Base-by-base conservation (phyloP, 1,139 yeast genomes). In the Komagataea norvegica region DNA sequence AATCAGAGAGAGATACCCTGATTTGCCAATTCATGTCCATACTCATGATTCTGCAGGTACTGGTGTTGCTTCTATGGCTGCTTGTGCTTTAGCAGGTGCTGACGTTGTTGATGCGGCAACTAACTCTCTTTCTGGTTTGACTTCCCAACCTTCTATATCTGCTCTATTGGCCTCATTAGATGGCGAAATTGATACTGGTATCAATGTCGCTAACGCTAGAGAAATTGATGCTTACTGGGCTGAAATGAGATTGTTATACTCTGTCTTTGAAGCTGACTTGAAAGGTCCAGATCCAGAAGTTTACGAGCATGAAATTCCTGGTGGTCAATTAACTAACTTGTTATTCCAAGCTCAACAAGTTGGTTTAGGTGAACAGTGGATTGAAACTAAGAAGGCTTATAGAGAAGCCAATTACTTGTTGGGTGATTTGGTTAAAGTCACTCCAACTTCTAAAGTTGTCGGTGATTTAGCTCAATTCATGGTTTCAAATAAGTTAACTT, bases 201-300 rank as follows among this genome's bases (percentile, higher is more conserved):
- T 91, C 51, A 69, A 74, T 49, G 76, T 75, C 48, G 64, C 70
- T 33, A 69, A 76, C 52, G 87, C 87, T 35, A 77, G 93, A 56
- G 91, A 81, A 58, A 64, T 91, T 52, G 99, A 91, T 62, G 67
- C 84, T 47, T 91, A 91, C 74, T 91, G 99, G 99, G 95, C 94
- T 29, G 97, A 91, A 70, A 89, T 93, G 93, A 81, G 99, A 68
- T 72, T 91, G 57, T 71, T 93, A 51, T 91, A 91, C 72, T 84
- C 96, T 34, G 88, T 96, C 65, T 91, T 93, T 64, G 99, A 88
- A 67, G 96, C 98, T 37, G 97, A 91, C 58, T 77, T 91, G 64
- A 93, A 91, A 74, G 98, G 98, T 40, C 98, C 99, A 44, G 99
- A 91, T 65, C 97, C 99, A 51, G 98, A 91, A 66, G 98, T 91